Percentiles rank a stretch among this genome's conserved stretches.
These are phyloP conservation scores for Didymella keratinophila DNA, from an alignment of 2,329 filamentous ascomycete species.

Conservation along the genomic window DNA sequence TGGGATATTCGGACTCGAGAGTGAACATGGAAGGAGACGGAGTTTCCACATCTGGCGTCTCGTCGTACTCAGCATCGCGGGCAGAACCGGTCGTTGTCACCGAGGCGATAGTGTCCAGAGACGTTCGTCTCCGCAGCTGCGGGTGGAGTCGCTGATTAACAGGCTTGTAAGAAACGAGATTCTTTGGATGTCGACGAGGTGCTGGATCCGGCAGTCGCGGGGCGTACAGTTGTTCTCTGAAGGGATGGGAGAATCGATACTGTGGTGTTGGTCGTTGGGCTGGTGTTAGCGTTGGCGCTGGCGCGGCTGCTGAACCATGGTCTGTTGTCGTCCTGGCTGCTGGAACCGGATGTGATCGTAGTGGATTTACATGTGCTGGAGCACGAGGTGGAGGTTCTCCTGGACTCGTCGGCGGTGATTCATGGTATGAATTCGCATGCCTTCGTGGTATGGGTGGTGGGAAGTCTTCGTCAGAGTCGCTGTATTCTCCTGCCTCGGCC, in stretches of 20 bases:
- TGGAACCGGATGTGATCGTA: constrained; percentile 29
- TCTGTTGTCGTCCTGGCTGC: neutral
- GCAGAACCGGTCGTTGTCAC: constrained; percentile 35
- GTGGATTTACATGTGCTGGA: constrained; percentile 30
- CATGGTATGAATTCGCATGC: constrained; percentile 13
- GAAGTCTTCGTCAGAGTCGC: constrained; percentile 23
- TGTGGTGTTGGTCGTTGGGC: constrained; percentile 5
- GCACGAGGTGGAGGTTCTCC: constrained; percentile 10
- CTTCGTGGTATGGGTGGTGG: constrained; percentile 31
- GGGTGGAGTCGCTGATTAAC: constrained; percentile 32
- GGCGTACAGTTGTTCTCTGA: constrained; percentile 23
- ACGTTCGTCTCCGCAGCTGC: constrained; percentile 36
- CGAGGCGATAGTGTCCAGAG: constrained; percentile 44
- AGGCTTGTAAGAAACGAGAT: constrained; percentile 30
- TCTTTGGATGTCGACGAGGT: constrained; percentile 26
- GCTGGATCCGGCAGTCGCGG: constrained; percentile 17
- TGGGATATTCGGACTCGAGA: constrained; percentile 14
- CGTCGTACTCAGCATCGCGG: constrained; percentile 22
- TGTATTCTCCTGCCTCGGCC: constrained; percentile 6
- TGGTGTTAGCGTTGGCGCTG: constrained; percentile 11
- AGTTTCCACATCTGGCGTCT: constrained; percentile 19
- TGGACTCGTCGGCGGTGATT: constrained; percentile 4
- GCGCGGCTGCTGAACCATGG: constrained; percentile 11
- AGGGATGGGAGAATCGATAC: constrained; percentile 16
- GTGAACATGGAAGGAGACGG: constrained; percentile 27